phyloP scores from a whole-genome alignment of 345 rosid species.

The Camelina sativa region DNA sequence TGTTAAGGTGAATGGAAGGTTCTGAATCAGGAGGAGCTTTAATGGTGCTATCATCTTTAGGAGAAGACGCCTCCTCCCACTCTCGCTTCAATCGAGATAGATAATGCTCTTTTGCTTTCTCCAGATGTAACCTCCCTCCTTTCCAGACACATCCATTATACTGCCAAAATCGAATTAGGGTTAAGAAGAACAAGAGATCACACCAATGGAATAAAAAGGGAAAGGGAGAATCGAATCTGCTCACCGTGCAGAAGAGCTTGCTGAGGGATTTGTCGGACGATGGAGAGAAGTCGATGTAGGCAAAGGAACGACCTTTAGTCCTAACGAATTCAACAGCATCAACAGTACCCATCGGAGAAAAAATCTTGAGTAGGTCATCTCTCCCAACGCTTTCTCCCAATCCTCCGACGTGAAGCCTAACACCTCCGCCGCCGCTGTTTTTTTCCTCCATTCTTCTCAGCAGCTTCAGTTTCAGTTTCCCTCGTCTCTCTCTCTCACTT shows the following conservation, averaged over 20 bases:
- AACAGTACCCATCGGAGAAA: conserved; percentile 60
- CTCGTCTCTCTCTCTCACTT: background rate
- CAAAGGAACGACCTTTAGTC: conserved; percentile 94
- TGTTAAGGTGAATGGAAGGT: conserved; percentile 50
- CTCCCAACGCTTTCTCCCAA: conserved; percentile 68
- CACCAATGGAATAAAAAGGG: background rate
- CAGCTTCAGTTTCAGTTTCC: conserved; percentile 19
- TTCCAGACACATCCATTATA: conserved; percentile 93
- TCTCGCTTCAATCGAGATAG: conserved; percentile 68
- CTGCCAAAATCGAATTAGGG: conserved; percentile 46
- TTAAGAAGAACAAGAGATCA: background rate
- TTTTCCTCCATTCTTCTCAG: conserved; percentile 26
- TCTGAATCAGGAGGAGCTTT: conserved; percentile 32
- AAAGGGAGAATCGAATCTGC: conserved; percentile 15
- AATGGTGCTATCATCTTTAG: conserved; percentile 26
- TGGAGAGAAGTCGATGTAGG: conserved; percentile 73
- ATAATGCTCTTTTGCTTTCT: conserved; percentile 88
- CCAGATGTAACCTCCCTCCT: conserved; percentile 82
- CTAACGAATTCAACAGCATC: conserved; percentile 63
- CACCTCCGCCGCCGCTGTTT: conserved; percentile 18
- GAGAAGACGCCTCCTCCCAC: conserved; percentile 56
- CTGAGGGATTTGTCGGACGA: conserved; percentile 62
- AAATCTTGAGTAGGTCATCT: conserved; percentile 64
- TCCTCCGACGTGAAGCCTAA: conserved; percentile 80
- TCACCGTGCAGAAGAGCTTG: conserved; percentile 80